Percentiles rank a stretch among this genome's conserved stretches.
Evolutionary conservation across 2,329 filamentous ascomycete species (phyloP).

Genomic region (Trichoderma sp.): DNA sequence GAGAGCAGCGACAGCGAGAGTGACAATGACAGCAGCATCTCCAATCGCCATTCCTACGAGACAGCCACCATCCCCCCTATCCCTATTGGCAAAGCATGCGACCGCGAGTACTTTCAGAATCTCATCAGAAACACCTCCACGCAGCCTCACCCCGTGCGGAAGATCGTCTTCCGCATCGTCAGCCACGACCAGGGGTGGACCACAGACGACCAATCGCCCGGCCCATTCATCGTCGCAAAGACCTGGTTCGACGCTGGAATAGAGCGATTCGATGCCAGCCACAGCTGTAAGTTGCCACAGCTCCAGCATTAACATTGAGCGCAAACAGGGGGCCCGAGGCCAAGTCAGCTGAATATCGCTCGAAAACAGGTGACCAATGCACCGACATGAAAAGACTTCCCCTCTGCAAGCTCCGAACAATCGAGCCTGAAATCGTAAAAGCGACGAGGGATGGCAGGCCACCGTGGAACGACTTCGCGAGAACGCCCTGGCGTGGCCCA

Average conservation of each 20-base stretch:
- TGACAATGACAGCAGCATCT: too few relatives aligned
- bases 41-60: neutral
- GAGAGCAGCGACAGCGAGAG: too few relatives aligned
- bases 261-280: conserved; percentile 54
- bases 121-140: conserved; percentile 45
- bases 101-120: conserved; percentile 37
- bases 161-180: conserved; percentile 62
- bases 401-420: conserved; percentile 16
- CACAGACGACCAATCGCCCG: conserved; percentile 27
- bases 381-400: neutral
- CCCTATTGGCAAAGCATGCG: conserved; percentile 2
- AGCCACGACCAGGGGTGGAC: conserved; percentile 64
- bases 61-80: neutral
- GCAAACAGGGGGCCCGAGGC: neutral
- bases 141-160: conserved; percentile 56
- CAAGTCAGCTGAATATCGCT: too few relatives aligned
- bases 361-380: conserved; percentile 4
- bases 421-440: conserved; percentile 5
- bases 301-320: too few relatives aligned
- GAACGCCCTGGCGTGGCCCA: neutral
- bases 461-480: neutral
- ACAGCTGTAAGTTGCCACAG: neutral
- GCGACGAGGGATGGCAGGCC: neutral
- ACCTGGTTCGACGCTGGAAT: conserved; percentile 68
- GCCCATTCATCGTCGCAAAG: conserved; percentile 48